Percentiles rank a stretch among this genome's conserved stretches.
phyloP scores from a whole-genome alignment of 441 rosid species.

The Brassica hybrid region DNA sequence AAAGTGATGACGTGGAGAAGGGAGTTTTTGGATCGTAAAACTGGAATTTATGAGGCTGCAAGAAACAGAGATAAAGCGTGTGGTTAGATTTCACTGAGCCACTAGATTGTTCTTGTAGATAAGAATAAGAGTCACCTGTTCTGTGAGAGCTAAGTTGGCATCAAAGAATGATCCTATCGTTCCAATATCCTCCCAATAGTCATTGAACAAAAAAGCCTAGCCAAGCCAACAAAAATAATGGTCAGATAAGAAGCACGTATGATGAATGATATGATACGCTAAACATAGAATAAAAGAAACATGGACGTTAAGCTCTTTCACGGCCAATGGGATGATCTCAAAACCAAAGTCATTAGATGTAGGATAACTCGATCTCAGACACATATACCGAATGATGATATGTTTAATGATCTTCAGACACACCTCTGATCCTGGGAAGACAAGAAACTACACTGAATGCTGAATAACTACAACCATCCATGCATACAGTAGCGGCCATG shows the following conservation, averaged over 20 bases:
- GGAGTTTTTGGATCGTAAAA: slow-evolving; percentile 80
- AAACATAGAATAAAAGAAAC: not conserved
- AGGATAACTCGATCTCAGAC: too few species aligned
- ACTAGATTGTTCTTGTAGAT: not conserved
- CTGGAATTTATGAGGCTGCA: slow-evolving; percentile 76
- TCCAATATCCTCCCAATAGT: slow-evolving; percentile 91
- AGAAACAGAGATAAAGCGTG: not conserved
- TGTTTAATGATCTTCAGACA: too few species aligned
- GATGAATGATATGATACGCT: not conserved
- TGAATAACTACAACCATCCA: too few species aligned
- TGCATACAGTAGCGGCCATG: too few species aligned
- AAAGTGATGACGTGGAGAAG: slow-evolving; percentile 77
- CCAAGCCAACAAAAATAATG: not conserved
- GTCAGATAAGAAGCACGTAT: not conserved
- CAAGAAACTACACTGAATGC: too few species aligned
- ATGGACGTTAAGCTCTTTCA: too few species aligned
- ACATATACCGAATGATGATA: too few species aligned
- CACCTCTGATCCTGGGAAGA: too few species aligned
- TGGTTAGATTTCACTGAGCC: slow-evolving; percentile 8
- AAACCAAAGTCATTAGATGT: too few species aligned
- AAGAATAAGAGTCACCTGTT: slow-evolving; percentile 52
- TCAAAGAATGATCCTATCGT: slow-evolving; percentile 85
- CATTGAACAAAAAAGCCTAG: slow-evolving; percentile 78
- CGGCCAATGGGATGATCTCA: too few species aligned
- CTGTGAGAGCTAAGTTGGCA: slow-evolving; percentile 84